phyloP scores from a whole-genome alignment of 2,329 filamentous ascomycete genomes.

The Cyphellophora europaea region DNA sequence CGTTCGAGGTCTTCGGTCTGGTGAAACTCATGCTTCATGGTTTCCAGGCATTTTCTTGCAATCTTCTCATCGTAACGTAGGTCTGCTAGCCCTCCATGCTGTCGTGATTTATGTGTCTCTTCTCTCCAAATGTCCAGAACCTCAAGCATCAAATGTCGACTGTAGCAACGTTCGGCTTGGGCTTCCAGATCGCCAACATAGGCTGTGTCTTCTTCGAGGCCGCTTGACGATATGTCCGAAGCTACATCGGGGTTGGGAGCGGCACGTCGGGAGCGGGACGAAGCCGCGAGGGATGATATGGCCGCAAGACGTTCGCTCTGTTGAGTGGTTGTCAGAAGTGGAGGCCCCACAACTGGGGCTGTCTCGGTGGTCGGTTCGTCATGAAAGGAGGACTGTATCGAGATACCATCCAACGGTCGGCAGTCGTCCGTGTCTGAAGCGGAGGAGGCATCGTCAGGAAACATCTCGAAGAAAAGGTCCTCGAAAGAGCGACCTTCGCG shows the following conservation, averaged over 20 bases:
- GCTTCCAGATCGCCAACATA: background rate
- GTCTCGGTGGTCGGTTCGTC: background rate
- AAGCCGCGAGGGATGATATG: no score
- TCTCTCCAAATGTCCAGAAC: background rate
- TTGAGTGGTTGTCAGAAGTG: no score
- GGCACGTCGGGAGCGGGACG: no score
- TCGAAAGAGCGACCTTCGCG: no score
- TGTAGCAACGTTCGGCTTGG: background rate
- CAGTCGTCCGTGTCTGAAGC: no score
- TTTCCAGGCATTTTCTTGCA: background rate
- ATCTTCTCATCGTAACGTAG: background rate
- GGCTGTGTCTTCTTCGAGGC: no score
- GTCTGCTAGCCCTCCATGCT: background rate
- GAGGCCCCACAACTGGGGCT: no score
- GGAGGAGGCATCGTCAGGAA: no score
- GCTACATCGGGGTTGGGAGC: no score
- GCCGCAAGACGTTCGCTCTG: no score
- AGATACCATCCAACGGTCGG: background rate
- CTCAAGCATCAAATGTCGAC: background rate
- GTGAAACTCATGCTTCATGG: background rate
- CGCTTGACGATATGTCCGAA: no score
- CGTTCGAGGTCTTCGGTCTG: background rate
- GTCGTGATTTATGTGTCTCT: background rate
- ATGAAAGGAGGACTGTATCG: background rate
- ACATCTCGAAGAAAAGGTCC: no score